These are phyloP conservation scores for Yarrowia yakushimensis DNA, from an alignment of 805 yeast species.

Conservation along the genomic window DNA sequence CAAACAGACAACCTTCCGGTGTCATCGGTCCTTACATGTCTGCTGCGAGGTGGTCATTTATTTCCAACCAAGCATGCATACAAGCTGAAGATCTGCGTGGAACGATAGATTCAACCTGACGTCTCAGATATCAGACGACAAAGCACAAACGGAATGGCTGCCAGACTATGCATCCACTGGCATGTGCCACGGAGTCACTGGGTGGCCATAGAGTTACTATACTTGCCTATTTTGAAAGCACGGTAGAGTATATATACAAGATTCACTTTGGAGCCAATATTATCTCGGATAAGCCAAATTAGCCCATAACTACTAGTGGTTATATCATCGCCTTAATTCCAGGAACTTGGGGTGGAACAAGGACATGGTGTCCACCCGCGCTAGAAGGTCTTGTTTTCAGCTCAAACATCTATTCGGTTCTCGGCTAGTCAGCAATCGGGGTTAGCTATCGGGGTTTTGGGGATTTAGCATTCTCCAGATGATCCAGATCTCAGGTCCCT, in stretches of 20 bases:
- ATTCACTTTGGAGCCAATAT: background rate
- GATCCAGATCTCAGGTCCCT: conserved; percentile 2
- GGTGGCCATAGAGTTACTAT: background rate
- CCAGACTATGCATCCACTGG: background rate
- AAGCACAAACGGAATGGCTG: background rate
- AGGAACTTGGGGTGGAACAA: background rate
- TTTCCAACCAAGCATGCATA: background rate
- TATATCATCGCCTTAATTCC: conserved; percentile 3
- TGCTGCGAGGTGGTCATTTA: background rate
- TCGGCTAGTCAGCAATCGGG: too few relatives aligned
- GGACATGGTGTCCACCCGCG: too few relatives aligned
- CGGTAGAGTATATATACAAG: conserved; percentile 1
- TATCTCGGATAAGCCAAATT: conserved; percentile 23
- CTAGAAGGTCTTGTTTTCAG: too few relatives aligned
- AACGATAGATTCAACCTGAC: too few relatives aligned
- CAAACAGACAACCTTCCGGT: background rate
- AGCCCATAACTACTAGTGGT: conserved; percentile 13
- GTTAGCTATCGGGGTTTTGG: too few relatives aligned
- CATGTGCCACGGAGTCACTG: background rate
- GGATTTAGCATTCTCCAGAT: background rate
- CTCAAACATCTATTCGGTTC: too few relatives aligned
- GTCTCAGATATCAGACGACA: too few relatives aligned
- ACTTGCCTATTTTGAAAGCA: background rate
- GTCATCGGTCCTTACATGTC: background rate
- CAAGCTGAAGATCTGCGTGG: too few relatives aligned